Evolutionary conservation across 257 asterid species (phyloP).

Genomic region (Avicennia marina): DNA sequence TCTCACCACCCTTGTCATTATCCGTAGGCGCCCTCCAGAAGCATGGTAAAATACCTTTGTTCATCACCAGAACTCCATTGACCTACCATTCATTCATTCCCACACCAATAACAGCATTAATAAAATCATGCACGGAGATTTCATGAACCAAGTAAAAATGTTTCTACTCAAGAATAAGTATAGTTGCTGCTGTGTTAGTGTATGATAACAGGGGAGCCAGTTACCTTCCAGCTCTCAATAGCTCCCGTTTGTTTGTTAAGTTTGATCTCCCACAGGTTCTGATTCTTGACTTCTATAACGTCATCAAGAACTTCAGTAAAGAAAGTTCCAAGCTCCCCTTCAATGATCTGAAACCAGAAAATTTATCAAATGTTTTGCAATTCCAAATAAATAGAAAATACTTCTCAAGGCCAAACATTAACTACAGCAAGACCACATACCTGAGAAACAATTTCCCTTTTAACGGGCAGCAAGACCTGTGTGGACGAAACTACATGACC

Average conservation of each 20-base stretch:
- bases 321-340: constrained; percentile 29
- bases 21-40: constrained; percentile 99
- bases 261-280: constrained; percentile 67
- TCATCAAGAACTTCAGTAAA: constrained; percentile 44
- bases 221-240: constrained; percentile 89
- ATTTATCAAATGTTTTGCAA: constrained; percentile 9
- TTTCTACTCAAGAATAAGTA: too few species aligned
- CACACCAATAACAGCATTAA: neutral
- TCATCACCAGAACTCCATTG: constrained; percentile 53
- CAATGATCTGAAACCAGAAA: constrained; percentile 41
- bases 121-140: too few species aligned
- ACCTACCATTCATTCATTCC: constrained; percentile 41
- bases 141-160: too few species aligned
- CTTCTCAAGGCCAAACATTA: constrained; percentile 8
- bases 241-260: constrained; percentile 61
- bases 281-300: constrained; percentile 45
- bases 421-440: constrained; percentile 39
- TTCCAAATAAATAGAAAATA: constrained; percentile 10
- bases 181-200: too few species aligned
- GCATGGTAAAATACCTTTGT: constrained; percentile 77
- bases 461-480: constrained; percentile 66
- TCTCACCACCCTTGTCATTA: constrained; percentile 93
- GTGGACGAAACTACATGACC: constrained; percentile 80
- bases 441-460: constrained; percentile 46
- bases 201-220: neutral